These are phyloP conservation scores for Lagenaria siceraria DNA, from an alignment of 306 rosid genomes.

Conservation along the genomic window DNA sequence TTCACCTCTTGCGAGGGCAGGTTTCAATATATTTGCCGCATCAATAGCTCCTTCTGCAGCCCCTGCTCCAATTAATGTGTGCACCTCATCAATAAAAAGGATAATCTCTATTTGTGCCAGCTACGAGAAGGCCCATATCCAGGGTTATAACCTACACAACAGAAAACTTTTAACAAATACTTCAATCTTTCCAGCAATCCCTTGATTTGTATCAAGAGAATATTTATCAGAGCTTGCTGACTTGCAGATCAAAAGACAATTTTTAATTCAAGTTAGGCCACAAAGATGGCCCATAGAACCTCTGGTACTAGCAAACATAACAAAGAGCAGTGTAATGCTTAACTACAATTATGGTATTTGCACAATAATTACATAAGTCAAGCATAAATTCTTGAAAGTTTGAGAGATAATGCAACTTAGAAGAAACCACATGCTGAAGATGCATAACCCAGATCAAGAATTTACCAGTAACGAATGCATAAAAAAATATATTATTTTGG, in stretches of 20 bases:
- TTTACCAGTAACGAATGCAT: not conserved
- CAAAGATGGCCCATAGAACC: not conserved
- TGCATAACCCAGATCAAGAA: not conserved
- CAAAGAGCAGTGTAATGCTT: not conserved
- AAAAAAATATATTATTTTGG: not conserved
- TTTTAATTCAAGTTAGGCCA: not conserved
- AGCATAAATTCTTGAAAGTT: not conserved
- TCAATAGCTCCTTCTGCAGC: constrained; percentile 99
- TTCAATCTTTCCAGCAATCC: not conserved
- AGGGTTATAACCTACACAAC: constrained; percentile 70
- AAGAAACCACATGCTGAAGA: not conserved
- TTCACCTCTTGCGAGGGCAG: constrained; percentile 97
- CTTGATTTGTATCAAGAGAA: not conserved
- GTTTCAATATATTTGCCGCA: constrained; percentile 89
- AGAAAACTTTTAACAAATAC: not conserved
- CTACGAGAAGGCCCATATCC: constrained; percentile 97
- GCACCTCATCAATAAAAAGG: constrained; percentile 87
- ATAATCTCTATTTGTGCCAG: constrained; percentile 96
- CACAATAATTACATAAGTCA: not conserved
- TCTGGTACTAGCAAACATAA: not conserved
- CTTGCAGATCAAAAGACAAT: not conserved
- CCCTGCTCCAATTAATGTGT: constrained; percentile 94
- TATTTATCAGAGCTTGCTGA: not conserved
- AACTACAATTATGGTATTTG: not conserved
- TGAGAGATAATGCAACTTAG: not conserved